phyloP scores from a whole-genome alignment of 495 filamentous ascomycete species.

The Achaetomiella virescens region DNA sequence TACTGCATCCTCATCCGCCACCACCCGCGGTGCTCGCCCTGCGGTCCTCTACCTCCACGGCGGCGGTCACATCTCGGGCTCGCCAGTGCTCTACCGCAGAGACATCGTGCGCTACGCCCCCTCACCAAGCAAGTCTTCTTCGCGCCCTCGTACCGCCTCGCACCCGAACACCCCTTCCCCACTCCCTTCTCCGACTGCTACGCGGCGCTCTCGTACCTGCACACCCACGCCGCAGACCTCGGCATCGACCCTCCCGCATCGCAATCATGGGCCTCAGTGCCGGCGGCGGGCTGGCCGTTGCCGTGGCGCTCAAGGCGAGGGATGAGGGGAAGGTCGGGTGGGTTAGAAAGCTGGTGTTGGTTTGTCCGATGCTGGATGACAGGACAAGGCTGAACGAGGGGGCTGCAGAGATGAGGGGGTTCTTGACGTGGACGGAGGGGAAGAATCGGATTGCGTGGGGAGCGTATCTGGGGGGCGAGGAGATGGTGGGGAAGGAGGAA shows the following conservation, averaged over 20 bases:
- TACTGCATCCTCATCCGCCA: too few species aligned
- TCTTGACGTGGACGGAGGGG: slow-evolving; percentile 31
- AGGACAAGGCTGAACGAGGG: slow-evolving; percentile 20
- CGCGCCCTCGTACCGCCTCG: slow-evolving; percentile 36
- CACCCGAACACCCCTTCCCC: slow-evolving; percentile 36
- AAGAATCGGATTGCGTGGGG: slow-evolving; percentile 32
- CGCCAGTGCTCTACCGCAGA: slow-evolving; percentile 15
- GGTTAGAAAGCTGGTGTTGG: slow-evolving; percentile 28
- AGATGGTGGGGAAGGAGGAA: slow-evolving; percentile 11
- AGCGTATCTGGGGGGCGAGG: slow-evolving; percentile 23
- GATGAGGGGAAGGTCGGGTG: slow-evolving; percentile 25
- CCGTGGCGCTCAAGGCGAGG: slow-evolving; percentile 28
- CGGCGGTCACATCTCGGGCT: slow-evolving; percentile 35
- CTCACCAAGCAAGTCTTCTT: slow-evolving; percentile 23
- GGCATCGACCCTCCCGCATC: slow-evolving; percentile 33
- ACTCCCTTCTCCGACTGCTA: slow-evolving; percentile 32
- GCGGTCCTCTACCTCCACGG: slow-evolving; percentile 36
- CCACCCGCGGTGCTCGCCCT: too few species aligned
- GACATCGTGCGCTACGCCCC: slow-evolving; percentile 20
- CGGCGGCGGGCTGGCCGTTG: slow-evolving; percentile 37
- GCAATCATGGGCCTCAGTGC: slow-evolving; percentile 34
- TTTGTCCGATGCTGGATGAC: slow-evolving; percentile 43
- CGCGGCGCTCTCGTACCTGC: slow-evolving; percentile 29
- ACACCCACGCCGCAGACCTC: slow-evolving; percentile 18
- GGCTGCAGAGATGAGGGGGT: slow-evolving; percentile 19